phyloP scores from a whole-genome alignment of 257 asterid species.

The Cynanchum wilfordii region DNA sequence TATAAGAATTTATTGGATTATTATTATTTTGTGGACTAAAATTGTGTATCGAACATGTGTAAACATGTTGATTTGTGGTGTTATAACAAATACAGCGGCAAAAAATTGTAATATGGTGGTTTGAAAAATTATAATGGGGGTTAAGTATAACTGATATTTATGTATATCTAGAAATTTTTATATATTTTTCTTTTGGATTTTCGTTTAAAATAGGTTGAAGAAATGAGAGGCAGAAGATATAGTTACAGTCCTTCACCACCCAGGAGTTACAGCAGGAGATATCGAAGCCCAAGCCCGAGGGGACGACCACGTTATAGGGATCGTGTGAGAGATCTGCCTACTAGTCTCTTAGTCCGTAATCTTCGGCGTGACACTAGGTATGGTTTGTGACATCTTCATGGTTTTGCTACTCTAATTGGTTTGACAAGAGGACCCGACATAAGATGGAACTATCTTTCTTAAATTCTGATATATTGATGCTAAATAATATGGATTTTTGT shows the following conservation, averaged over 20 bases:
- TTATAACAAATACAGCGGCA: background rate
- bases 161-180: background rate
- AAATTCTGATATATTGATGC: background rate
- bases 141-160: background rate
- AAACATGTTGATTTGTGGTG: background rate
- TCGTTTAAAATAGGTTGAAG: slow-evolving; percentile 13
- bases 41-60: background rate
- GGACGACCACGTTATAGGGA: slow-evolving; percentile 32
- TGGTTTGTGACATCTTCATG: background rate
- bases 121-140: background rate
- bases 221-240: slow-evolving; percentile 59
- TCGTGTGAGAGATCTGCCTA: slow-evolving; percentile 47
- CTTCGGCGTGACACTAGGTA: slow-evolving; percentile 72
- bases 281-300: slow-evolving; percentile 53
- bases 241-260: slow-evolving; percentile 63
- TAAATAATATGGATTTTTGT: background rate
- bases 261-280: slow-evolving; percentile 47
- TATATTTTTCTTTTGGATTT: background rate
- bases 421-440: background rate
- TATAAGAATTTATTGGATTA: background rate
- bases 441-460: background rate
- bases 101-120: background rate
- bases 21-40: background rate
- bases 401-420: background rate
- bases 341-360: slow-evolving; percentile 77